Conservation (phyloP, 108 stramenopile species). For the Pseudonitzschia multiseries region DNA sequence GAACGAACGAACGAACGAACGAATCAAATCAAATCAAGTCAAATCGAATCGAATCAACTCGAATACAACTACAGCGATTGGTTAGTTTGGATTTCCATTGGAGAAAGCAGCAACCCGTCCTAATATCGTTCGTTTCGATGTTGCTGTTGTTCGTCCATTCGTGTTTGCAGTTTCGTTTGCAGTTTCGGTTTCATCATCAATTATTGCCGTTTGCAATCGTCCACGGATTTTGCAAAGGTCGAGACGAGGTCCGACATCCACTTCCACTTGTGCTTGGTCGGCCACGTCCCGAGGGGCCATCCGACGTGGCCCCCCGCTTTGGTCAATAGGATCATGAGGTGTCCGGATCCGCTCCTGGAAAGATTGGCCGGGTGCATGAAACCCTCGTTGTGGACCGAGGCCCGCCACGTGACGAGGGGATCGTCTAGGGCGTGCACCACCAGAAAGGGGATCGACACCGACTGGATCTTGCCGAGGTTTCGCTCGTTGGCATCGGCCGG, state of each 20-base stretch:
- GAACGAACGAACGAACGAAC: too few relatives aligned
- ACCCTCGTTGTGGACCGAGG: constrained; percentile 51
- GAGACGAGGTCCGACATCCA: constrained; percentile 75
- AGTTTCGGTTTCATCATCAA: too few relatives aligned
- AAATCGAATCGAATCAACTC: too few relatives aligned
- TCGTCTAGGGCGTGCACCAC: constrained; percentile 82
- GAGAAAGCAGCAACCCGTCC: too few relatives aligned
- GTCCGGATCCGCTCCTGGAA: constrained; percentile 60
- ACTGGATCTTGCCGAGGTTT: constrained; percentile 52
- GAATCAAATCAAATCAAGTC: too few relatives aligned
- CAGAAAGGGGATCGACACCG: constrained; percentile 63
- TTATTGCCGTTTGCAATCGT: too few relatives aligned
- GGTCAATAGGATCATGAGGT: constrained; percentile 70
- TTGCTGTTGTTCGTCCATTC: too few relatives aligned
- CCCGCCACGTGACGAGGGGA: constrained; percentile 74
- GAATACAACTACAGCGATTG: too few relatives aligned
- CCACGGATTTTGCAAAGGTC: constrained; percentile 60
- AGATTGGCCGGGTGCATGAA: constrained; percentile 54
- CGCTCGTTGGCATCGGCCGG: background rate
- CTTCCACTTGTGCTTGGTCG: constrained; percentile 52
- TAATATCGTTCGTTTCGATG: too few relatives aligned
- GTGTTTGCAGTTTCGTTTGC: too few relatives aligned
- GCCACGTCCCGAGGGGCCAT: constrained; percentile 73
- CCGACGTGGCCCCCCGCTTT: constrained; percentile 84
- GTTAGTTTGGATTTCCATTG: too few relatives aligned